These are phyloP conservation scores for Ceratobasidium sp. DNA, from an alignment of 1,284 basidiomycete genomes.

Conservation along the genomic window DNA sequence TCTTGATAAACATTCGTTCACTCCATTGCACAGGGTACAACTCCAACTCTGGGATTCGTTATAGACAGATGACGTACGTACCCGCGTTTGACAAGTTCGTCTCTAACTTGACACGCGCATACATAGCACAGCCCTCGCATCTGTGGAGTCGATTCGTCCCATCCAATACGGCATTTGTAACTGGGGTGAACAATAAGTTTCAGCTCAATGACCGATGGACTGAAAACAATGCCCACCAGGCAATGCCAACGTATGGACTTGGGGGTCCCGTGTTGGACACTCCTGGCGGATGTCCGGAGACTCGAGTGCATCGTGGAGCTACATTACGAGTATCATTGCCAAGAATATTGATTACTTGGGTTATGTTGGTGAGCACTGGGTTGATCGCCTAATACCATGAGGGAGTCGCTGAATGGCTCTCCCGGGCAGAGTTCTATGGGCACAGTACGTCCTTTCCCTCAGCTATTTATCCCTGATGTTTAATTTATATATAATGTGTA, in stretches of 20 bases:
- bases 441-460: slow-evolving; percentile 52
- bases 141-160: slow-evolving; percentile 48
- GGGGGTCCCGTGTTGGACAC: slow-evolving; percentile 62
- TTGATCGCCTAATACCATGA: background rate
- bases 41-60: slow-evolving; percentile 62
- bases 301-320: slow-evolving; percentile 58
- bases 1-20: background rate
- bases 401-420: background rate
- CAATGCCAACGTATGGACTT: slow-evolving; percentile 57
- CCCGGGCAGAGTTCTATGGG: slow-evolving; percentile 55
- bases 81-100: background rate
- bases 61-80: slow-evolving; percentile 60
- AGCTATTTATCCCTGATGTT: no score
- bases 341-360: slow-evolving; percentile 56
- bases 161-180: slow-evolving; percentile 60
- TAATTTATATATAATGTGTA: background rate
- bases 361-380: slow-evolving; percentile 35
- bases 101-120: background rate
- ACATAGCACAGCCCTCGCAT: slow-evolving; percentile 18
- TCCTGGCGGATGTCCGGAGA: slow-evolving; percentile 64
- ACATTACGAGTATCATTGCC: slow-evolving; percentile 56
- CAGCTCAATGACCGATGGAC: background rate
- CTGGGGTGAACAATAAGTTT: slow-evolving; percentile 53
- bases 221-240: background rate
- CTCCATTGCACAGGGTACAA: slow-evolving; percentile 51